phyloP scores from a whole-genome alignment of 805 yeast species.

The Cyberlindnera xylosilytica region DNA sequence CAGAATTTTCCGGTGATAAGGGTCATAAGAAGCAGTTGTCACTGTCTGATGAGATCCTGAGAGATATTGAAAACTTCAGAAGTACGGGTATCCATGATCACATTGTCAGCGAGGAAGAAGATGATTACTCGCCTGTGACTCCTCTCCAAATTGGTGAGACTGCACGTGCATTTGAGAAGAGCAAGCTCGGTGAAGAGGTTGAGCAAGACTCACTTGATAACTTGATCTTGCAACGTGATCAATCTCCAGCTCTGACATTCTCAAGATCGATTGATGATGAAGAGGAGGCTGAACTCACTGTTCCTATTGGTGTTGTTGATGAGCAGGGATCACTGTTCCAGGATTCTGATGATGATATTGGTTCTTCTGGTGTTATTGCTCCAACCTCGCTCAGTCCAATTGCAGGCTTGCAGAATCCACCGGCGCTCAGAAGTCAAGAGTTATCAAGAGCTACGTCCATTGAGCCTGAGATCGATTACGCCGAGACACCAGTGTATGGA shows the following conservation, averaged over 20 bases:
- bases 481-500: slow-evolving; percentile 3
- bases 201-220: background rate
- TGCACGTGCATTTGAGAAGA: slow-evolving; percentile 5
- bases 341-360: slow-evolving; percentile 20
- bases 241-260: background rate
- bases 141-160: slow-evolving; percentile 16
- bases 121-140: slow-evolving; percentile 22
- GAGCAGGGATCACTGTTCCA: slow-evolving; percentile 18
- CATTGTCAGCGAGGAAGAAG: slow-evolving; percentile 9
- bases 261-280: background rate
- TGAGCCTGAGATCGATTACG: slow-evolving; percentile 10
- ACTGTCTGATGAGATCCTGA: slow-evolving; percentile 27
- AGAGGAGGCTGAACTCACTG: background rate
- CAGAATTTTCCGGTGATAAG: too few relatives aligned
- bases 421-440: background rate
- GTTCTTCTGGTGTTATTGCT: background rate
- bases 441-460: slow-evolving; percentile 6
- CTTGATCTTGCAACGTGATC: background rate
- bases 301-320: background rate
- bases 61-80: slow-evolving; percentile 27
- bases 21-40: slow-evolving; percentile 25
- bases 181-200: background rate
- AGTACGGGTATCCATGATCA: slow-evolving; percentile 5
- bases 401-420: background rate
- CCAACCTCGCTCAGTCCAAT: background rate